These are phyloP conservation scores for Colletotrichum tropicale DNA, from an alignment of 2,329 filamentous ascomycete genomes.

Conservation along the genomic window DNA sequence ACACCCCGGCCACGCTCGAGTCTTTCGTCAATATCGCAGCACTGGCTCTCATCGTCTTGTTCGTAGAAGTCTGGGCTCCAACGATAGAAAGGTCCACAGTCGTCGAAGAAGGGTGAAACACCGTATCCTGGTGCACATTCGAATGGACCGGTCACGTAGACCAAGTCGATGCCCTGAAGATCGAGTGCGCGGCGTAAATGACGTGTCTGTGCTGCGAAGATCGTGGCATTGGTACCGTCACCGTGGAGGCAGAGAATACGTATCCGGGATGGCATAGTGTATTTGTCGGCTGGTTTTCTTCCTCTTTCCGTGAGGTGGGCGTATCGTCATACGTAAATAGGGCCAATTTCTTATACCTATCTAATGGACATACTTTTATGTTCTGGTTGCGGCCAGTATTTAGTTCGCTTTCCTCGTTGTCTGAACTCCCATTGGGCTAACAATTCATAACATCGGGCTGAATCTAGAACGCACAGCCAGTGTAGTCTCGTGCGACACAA, in stretches of 20 bases:
- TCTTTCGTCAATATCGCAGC: not conserved
- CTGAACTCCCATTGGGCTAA: not conserved
- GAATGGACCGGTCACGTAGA: not conserved
- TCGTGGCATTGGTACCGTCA: not conserved
- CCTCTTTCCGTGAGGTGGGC: not conserved
- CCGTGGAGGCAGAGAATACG: slow-evolving; percentile 5
- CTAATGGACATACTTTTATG: not conserved
- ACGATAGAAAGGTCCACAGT: not conserved
- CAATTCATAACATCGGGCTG: not conserved
- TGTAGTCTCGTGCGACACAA: not conserved
- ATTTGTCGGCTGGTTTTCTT: not conserved
- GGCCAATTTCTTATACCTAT: too few species aligned
- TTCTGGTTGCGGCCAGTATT: not conserved
- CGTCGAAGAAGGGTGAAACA: slow-evolving; percentile 1
- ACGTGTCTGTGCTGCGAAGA: not conserved
- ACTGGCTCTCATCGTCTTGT: not conserved
- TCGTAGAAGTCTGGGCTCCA: not conserved
- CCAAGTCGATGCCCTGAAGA: not conserved
- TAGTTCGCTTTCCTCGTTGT: not conserved
- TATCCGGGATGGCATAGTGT: not conserved
- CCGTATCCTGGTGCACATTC: not conserved
- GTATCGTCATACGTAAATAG: not conserved
- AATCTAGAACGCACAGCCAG: not conserved
- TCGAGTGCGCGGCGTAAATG: not conserved
- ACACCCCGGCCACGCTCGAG: not conserved